Evolutionary conservation across 768 basidiomycete genomes (phyloP), one percentile per base, ranked within the genome.

Genomic region (Austroboletus festivus): DNA sequence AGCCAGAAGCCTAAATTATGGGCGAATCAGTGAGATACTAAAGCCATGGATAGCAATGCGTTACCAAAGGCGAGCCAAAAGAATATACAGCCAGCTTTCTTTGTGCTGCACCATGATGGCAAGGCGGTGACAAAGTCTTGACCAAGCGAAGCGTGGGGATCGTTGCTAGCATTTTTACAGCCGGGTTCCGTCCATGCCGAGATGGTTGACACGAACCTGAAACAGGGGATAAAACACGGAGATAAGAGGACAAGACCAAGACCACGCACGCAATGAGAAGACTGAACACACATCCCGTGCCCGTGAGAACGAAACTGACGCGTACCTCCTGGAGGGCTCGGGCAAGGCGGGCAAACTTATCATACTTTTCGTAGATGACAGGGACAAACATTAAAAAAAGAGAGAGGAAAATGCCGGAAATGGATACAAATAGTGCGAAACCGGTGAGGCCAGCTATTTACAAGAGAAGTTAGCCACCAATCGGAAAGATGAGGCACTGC

Each of bases 181-280:
- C 93, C 93, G 1, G 88, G 69, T 63, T 93, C 73, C 15, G 93
- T 92, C 83, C 87, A 96, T 1, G 89, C 90, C 46, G 85, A 89
- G 40, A 88, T 87, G 1, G 87, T 87, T 0, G 82, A 78, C 47
- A 85, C 76, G 59, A 89, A 88, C 10, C 87, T 88, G n/a, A 47
- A 18, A 51, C n/a, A 23, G 8, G 44, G 24, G 8, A 22, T 35
- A 42, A 51, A 16, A 41, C 38, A 48, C 41, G 33, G 42, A 39
- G 20, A 49, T 31, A 30, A n/a, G 28, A 28, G 7, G 28, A n/a
- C n/a, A n/a, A n/a, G 28, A 12, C 28, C 28, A 41, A 38, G 23
- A 50, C 23, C 31, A 81, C 89, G 47, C 70, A 89, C 83, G 90
- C 82, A 53, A 91, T 85, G 38, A 97, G 71, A 42, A 94, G 71